phyloP scores from a whole-genome alignment of 257 asterid genomes.

The Fraxinus pennsylvanica region DNA sequence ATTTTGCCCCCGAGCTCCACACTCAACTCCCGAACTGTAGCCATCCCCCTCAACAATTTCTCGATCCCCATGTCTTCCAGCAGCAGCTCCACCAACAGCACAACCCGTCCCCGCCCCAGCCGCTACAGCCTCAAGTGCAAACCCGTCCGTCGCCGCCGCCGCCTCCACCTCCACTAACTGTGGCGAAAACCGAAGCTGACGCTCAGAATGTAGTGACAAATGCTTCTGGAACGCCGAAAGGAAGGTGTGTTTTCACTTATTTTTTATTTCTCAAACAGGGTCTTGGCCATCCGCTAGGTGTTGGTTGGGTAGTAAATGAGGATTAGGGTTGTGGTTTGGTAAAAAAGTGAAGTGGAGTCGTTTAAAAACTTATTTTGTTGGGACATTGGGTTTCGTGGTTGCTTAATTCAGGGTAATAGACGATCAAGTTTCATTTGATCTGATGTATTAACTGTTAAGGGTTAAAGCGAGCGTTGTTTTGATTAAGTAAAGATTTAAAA shows the following conservation, averaged over 20 bases:
- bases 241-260: conserved; percentile 42
- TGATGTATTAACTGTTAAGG: too few relatives aligned
- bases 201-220: conserved; percentile 34
- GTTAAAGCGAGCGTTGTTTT: not conserved
- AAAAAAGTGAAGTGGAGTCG: not conserved
- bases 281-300: not conserved
- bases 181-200: conserved; percentile 19
- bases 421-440: conserved; percentile 8
- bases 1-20: conserved; percentile 37
- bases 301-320: not conserved
- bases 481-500: not conserved
- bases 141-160: conserved; percentile 21
- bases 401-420: not conserved
- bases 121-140: conserved; percentile 33
- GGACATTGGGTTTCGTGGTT: not conserved
- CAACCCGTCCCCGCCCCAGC: conserved; percentile 27
- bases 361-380: not conserved
- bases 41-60: conserved; percentile 35
- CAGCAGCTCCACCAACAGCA: conserved; percentile 41
- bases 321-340: conserved; percentile 6
- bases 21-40: conserved; percentile 25
- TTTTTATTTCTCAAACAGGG: not conserved
- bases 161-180: not conserved
- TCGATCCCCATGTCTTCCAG: conserved; percentile 44
- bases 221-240: conserved; percentile 53